Conservation (phyloP, 139 green algal genomes). For the Picochlorum sp. region DNA sequence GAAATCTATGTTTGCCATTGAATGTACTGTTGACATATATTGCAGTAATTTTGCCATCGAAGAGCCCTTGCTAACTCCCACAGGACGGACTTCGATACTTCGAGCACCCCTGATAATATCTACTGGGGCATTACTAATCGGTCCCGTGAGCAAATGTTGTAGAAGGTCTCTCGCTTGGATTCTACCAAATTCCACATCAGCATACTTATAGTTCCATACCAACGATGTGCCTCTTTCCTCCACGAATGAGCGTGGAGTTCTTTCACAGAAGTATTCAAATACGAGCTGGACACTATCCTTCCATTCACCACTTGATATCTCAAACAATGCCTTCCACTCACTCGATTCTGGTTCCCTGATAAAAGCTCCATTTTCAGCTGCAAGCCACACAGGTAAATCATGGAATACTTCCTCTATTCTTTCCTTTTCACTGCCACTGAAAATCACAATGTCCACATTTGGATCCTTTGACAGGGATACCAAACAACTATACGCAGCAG, state of each 20-base stretch:
- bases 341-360: conserved; percentile 48
- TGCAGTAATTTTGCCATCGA: conserved; percentile 76
- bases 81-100: conserved; percentile 85
- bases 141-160: conserved; percentile 96
- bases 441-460: conserved; percentile 62
- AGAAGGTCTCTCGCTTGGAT: conserved; percentile 55
- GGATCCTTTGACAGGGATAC: conserved; percentile 43
- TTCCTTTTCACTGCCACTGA: conserved; percentile 58
- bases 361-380: conserved; percentile 94
- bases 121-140: conserved; percentile 93
- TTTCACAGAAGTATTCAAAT: conserved; percentile 96
- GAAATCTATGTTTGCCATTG: conserved; percentile 32
- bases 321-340: conserved; percentile 65
- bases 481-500: conserved; percentile 35
- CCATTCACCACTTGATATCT: conserved; percentile 79
- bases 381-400: conserved; percentile 78
- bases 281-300: conserved; percentile 91
- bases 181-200: conserved; percentile 84
- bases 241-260: conserved; percentile 87
- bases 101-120: conserved; percentile 87
- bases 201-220: conserved; percentile 97
- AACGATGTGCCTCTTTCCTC: conserved; percentile 85
- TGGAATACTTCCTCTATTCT: conserved; percentile 81
- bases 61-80: conserved; percentile 90
- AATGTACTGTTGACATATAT: conserved; percentile 25